A percentile compares a stretch with the other conserved stretches of the same genome.
These are phyloP conservation scores for Sporisorium reilianum DNA, from an alignment of 1,284 basidiomycete species.

Conservation along the genomic window DNA sequence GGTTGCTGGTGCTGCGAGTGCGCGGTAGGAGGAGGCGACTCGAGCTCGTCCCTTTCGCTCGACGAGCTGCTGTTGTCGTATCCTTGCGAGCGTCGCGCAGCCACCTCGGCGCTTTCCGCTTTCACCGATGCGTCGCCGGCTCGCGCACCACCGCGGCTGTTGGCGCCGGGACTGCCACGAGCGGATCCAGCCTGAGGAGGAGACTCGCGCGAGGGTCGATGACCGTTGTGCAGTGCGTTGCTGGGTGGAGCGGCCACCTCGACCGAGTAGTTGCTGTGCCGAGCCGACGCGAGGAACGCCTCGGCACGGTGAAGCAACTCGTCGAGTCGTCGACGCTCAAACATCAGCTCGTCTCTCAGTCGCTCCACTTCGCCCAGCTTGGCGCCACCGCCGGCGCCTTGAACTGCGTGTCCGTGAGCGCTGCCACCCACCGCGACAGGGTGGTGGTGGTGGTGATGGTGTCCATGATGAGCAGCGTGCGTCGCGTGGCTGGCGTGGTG, in stretches of 20 bases:
- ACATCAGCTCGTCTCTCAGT: conserved; percentile 58
- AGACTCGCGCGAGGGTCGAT: conserved; percentile 26
- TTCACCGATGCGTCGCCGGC: conserved; percentile 12
- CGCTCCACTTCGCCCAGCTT: conserved; percentile 58
- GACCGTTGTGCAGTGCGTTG: conserved; percentile 30
- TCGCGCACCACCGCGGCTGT: conserved; percentile 1
- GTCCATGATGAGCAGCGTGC: conserved; percentile 35
- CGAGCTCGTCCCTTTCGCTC: conserved; percentile 50
- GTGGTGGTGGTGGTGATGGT: conserved; percentile 51
- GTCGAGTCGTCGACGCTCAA: conserved; percentile 57
- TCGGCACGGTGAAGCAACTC: conserved; percentile 61
- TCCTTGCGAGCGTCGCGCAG: conserved; percentile 23
- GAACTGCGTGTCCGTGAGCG: conserved; percentile 23
- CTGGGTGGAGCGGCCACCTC: conserved; percentile 16
- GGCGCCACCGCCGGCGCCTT: conserved; percentile 4
- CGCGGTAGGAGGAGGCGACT: conserved; percentile 26
- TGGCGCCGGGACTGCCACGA: conserved; percentile 26
- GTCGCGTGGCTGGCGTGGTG: conserved; percentile 37
- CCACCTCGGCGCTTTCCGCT: conserved; percentile 23
- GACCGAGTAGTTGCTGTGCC: conserved; percentile 23
- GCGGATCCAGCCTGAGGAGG: conserved; percentile 20
- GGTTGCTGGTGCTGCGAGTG: conserved; percentile 17
- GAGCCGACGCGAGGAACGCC: conserved; percentile 38
- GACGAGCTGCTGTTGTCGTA: conserved; percentile 39
- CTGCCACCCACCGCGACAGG: conserved; percentile 26